These are phyloP conservation scores for Candida labiduridarum DNA, from an alignment of 1,139 yeast species.

Conservation along the genomic window DNA sequence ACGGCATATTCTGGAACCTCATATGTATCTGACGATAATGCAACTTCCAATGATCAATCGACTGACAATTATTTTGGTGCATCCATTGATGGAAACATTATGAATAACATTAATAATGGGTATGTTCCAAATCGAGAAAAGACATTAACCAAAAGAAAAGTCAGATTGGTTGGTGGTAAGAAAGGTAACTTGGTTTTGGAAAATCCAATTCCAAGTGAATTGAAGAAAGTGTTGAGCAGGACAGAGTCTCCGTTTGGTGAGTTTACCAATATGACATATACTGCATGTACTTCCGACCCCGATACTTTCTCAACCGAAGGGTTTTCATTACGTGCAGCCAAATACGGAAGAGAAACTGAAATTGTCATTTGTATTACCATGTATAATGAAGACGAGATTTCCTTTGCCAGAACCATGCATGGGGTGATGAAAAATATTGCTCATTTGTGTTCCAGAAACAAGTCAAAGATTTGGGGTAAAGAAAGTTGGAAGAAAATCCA, in stretches of 20 bases:
- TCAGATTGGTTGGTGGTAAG: slow-evolving; percentile 59
- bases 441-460: slow-evolving; percentile 46
- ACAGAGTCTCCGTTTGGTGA: slow-evolving; percentile 81
- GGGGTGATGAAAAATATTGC: slow-evolving; percentile 52
- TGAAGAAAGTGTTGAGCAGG: slow-evolving; percentile 75
- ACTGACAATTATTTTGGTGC: slow-evolving; percentile 35
- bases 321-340: slow-evolving; percentile 81
- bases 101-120: slow-evolving; percentile 44
- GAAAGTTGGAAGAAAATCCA: slow-evolving; percentile 54
- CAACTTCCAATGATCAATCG: slow-evolving; percentile 28
- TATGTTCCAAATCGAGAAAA: slow-evolving; percentile 42
- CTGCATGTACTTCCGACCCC: slow-evolving; percentile 91
- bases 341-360: slow-evolving; percentile 86
- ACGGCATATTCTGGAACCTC: slow-evolving; percentile 43
- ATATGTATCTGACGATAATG: slow-evolving; percentile 28
- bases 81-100: slow-evolving; percentile 48
- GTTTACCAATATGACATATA: slow-evolving; percentile 90
- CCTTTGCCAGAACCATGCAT: slow-evolving; percentile 48
- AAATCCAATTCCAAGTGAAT: slow-evolving; percentile 89
- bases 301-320: slow-evolving; percentile 81
- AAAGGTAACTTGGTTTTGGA: slow-evolving; percentile 84
- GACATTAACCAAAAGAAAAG: slow-evolving; percentile 49
- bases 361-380: slow-evolving; percentile 70
- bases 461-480: slow-evolving; percentile 50
- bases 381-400: slow-evolving; percentile 52